phyloP scores from a whole-genome alignment of 495 filamentous ascomycete species.

The Penicillium alfredii region DNA sequence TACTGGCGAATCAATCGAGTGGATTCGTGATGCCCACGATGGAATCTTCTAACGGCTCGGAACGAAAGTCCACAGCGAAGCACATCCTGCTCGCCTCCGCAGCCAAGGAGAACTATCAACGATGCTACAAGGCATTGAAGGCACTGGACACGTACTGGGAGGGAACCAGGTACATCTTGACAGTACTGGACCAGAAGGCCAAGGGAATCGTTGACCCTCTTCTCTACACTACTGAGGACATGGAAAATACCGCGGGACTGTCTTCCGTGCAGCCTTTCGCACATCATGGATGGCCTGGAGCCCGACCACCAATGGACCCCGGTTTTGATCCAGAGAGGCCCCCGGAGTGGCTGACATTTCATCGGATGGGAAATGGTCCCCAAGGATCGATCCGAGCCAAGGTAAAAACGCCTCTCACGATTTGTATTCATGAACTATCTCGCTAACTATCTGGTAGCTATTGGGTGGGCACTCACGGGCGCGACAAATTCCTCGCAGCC shows the following conservation, averaged over 20 bases:
- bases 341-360: slow-evolving; percentile 22
- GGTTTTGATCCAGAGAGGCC: slow-evolving; percentile 18
- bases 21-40: slow-evolving; percentile 38
- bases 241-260: slow-evolving; percentile 53
- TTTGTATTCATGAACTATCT: slow-evolving; percentile 22
- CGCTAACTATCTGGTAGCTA: slow-evolving; percentile 40
- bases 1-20: slow-evolving; percentile 36
- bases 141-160: slow-evolving; percentile 75
- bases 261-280: slow-evolving; percentile 35
- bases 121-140: slow-evolving; percentile 73
- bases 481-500: slow-evolving; percentile 77
- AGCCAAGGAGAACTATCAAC: slow-evolving; percentile 73
- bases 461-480: slow-evolving; percentile 74
- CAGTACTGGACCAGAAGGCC: slow-evolving; percentile 78
- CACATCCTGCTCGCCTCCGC: slow-evolving; percentile 68
- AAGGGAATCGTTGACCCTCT: slow-evolving; percentile 79
- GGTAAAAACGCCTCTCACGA: slow-evolving; percentile 32
- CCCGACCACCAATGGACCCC: slow-evolving; percentile 22
- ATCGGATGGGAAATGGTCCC: slow-evolving; percentile 33
- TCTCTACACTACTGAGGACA: slow-evolving; percentile 71
- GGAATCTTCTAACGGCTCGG: slow-evolving; percentile 27
- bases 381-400: slow-evolving; percentile 47
- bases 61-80: slow-evolving; percentile 51
- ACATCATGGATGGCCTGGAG: slow-evolving; percentile 39
- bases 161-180: slow-evolving; percentile 79